Conservation (phyloP, 495 filamentous ascomycete species). For the Sporormia fimetaria region DNA sequence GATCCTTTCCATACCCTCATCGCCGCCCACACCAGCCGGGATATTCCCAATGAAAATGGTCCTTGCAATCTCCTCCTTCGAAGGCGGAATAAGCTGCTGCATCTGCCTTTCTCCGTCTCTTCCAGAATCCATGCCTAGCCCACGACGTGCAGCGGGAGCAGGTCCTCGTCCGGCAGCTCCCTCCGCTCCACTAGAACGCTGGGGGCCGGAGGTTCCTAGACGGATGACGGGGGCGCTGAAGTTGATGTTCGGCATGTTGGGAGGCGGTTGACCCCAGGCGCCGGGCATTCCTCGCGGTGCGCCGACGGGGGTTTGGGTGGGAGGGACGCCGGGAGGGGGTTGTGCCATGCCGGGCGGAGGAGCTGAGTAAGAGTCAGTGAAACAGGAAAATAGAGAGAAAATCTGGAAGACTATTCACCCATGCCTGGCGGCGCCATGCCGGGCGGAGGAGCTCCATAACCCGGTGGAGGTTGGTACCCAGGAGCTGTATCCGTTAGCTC, state of each 20-base stretch:
- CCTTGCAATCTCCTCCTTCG: conserved; percentile 75
- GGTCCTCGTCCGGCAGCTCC: conserved; percentile 31
- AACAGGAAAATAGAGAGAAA: conserved; percentile 14
- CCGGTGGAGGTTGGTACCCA: conserved; percentile 61
- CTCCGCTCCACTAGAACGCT: conserved; percentile 48
- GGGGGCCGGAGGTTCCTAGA: conserved; percentile 58
- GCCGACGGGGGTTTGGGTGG: conserved; percentile 54
- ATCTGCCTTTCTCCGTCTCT: conserved; percentile 54
- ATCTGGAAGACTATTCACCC: conserved; percentile 45
- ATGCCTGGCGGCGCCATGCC: conserved; percentile 68
- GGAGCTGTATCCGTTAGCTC: conserved; percentile 9
- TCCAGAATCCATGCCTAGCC: conserved; percentile 57
- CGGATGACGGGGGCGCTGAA: conserved; percentile 96
- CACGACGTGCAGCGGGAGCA: conserved; percentile 38
- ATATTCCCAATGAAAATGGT: conserved; percentile 87
- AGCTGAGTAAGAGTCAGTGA: conserved; percentile 31
- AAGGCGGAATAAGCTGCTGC: conserved; percentile 69
- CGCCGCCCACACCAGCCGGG: conserved; percentile 61
- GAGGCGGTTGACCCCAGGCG: conserved; percentile 79
- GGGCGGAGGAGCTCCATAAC: conserved; percentile 57
- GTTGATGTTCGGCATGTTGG: conserved; percentile 95
- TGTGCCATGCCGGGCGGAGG: conserved; percentile 62
- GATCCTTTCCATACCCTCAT: conserved; percentile 74
- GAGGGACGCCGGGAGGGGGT: conserved; percentile 72
- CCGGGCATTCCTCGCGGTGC: conserved; percentile 69